phyloP scores from a whole-genome alignment of 176 grass and related monocot species.

The Aegilops umbellulata region DNA sequence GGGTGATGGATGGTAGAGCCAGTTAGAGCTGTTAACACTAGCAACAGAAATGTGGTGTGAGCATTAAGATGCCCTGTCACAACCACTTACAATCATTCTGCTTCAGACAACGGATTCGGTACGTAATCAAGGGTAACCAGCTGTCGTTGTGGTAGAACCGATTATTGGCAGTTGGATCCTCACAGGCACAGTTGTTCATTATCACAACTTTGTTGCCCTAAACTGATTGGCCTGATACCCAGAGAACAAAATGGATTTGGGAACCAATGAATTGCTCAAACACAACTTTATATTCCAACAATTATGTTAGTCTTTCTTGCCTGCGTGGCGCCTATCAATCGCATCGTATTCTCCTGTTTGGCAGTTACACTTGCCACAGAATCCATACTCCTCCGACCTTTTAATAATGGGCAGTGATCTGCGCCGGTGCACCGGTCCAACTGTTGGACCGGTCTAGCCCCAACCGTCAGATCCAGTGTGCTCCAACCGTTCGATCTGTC shows the following conservation, averaged over 20 bases:
- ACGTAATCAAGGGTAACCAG: background rate
- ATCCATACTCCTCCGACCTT: too few relatives aligned
- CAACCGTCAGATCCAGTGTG: too few relatives aligned
- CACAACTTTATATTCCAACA: background rate
- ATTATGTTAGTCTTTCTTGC: too few relatives aligned
- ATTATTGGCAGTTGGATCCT: background rate
- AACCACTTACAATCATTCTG: background rate
- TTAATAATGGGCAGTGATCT: too few relatives aligned
- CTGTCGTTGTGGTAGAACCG: background rate
- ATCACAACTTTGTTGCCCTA: background rate
- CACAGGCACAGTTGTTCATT: background rate
- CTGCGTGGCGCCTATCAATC: too few relatives aligned
- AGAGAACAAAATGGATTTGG: background rate
- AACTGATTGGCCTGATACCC: background rate
- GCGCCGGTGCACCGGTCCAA: too few relatives aligned
- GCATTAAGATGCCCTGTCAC: slow-evolving; percentile 13
- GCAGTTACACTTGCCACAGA: too few relatives aligned
- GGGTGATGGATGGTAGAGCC: background rate
- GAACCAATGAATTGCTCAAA: background rate
- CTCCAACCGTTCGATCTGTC: too few relatives aligned
- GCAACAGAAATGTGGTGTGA: background rate
- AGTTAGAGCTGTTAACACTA: background rate
- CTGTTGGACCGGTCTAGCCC: too few relatives aligned
- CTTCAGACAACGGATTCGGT: background rate
- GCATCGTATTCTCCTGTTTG: too few relatives aligned